Base-by-base conservation (phyloP, 2,329 filamentous ascomycete genomes). In the Talaromyces piceae region DNA sequence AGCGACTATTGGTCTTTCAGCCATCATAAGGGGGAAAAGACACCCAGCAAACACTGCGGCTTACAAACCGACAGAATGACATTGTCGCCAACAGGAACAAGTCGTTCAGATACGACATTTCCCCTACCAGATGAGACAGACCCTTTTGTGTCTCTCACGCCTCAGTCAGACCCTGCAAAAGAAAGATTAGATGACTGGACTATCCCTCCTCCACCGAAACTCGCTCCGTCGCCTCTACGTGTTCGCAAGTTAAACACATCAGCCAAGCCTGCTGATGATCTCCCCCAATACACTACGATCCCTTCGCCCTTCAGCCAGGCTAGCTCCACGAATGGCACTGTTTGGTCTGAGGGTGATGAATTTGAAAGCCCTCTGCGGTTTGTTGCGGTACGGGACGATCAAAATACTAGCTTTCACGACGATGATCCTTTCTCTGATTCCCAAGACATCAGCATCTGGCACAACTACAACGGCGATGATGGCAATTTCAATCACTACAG, bases 171-270 rank as follows among this genome's bases (percentile, higher is more conserved):
- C 11, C 28, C 28, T 43, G 13, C 8, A n/a, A 20, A 16, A 25
- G 31, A 13, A 45, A 18, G 16, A 43, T 18, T 31, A 8, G 16
- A 8, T 5, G 11, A 41, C 13, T 45, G 18, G 43, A 41, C 25
- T 13, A 31, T 27, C 1, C 30, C 47, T 28, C 41, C 39, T 13
- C 30, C 37, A 16, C 31, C 23, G 23, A 41, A 31, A 11, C 30
- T 56, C n/a, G 47, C 45, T 11, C 54, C 52, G 16, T 44, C 44
- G 30, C 52, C 54, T 2, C 39, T 56, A 33, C 52, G 39, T n/a
- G 54, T 56, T 30, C 49, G 52, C 28, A 56, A 56, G 22, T 27
- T 43, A 12, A 20, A 30, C 13, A 11, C 18, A 26, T 11, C 13
- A n/a, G 18, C 8, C 2, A 25, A 13, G 6, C n/a, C n/a, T 16